Conservation (phyloP, 2,329 filamentous ascomycete species). For the Endoconidiophora polonica region DNA sequence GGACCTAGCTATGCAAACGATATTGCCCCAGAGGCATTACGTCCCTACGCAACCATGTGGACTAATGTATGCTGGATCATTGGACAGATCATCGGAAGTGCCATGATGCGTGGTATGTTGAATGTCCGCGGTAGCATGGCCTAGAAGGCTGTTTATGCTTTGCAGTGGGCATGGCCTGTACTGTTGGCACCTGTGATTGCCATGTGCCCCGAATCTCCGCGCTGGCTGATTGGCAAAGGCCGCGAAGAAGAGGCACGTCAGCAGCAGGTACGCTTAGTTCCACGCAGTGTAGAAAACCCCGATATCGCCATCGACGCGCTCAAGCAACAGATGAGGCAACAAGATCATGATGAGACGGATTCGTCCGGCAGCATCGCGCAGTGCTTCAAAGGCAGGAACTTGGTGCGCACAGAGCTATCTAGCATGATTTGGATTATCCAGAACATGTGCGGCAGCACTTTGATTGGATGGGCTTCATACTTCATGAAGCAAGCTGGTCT, state of each 20-base stretch:
- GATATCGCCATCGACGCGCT: constrained; percentile 16
- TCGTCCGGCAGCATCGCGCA: constrained; percentile 23
- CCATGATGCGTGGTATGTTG: constrained; percentile 23
- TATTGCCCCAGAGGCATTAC: constrained; percentile 19
- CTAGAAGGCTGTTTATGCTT: constrained; percentile 26
- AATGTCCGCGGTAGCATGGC: constrained; percentile 22
- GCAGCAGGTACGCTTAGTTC: constrained; percentile 17
- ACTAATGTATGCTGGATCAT: constrained; percentile 27
- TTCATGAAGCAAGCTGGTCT: constrained; percentile 23
- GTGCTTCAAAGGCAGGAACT: constrained; percentile 26
- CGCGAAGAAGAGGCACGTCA: constrained; percentile 17
- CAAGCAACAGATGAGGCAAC: constrained; percentile 8
- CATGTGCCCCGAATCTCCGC: constrained; percentile 25
- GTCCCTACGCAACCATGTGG: constrained; percentile 24
- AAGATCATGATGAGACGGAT: neutral
- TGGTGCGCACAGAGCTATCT: constrained; percentile 24
- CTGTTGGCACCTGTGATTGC: constrained; percentile 22
- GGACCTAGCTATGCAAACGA: constrained; percentile 28
- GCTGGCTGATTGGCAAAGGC: constrained; percentile 28
- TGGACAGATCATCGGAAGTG: constrained; percentile 25
- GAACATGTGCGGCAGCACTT: constrained; percentile 18
- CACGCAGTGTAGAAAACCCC: constrained; percentile 16
- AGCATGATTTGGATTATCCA: constrained; percentile 19
- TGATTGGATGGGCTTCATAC: constrained; percentile 22
- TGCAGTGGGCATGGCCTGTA: constrained; percentile 29